Percentiles rank a stretch among this genome's conserved stretches.
These are phyloP conservation scores for Nakazawaea pomicola DNA, from an alignment of 805 yeast genomes.

Conservation along the genomic window DNA sequence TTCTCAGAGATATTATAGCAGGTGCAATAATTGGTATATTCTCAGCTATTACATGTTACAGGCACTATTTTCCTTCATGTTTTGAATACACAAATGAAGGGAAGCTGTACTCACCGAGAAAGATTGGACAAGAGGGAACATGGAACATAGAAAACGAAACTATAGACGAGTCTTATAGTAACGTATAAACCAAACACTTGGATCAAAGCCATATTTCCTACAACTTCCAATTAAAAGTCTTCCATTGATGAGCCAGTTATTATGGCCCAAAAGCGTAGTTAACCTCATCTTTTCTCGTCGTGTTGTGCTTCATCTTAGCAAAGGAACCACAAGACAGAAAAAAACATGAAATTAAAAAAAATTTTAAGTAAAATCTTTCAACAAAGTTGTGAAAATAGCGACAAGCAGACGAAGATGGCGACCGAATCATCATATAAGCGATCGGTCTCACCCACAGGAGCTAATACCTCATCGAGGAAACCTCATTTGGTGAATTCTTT, in stretches of 20 bases:
- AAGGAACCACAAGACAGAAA: no score
- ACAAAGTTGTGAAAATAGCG: background rate
- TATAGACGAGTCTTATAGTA: background rate
- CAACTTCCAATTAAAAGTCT: no score
- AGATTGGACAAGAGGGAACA: constrained; percentile 20
- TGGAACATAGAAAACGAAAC: background rate
- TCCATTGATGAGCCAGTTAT: no score
- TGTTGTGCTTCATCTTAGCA: no score
- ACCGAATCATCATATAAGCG: background rate
- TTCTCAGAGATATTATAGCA: constrained; percentile 31
- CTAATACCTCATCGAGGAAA: background rate
- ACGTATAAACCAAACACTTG: no score
- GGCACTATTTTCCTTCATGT: constrained; percentile 36
- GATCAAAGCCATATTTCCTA: no score
- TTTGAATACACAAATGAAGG: constrained; percentile 27
- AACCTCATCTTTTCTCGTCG: no score
- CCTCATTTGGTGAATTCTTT: background rate
- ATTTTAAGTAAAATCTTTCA: background rate
- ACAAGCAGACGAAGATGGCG: background rate
- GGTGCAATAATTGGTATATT: constrained; percentile 34
- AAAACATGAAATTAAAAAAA: background rate
- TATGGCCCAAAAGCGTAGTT: no score
- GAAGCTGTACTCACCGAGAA: constrained; percentile 39
- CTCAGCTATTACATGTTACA: constrained; percentile 30
- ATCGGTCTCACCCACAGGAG: background rate